Conservation (phyloP, 2,329 filamentous ascomycete genomes). For the Aureobasidium zeae region DNA sequence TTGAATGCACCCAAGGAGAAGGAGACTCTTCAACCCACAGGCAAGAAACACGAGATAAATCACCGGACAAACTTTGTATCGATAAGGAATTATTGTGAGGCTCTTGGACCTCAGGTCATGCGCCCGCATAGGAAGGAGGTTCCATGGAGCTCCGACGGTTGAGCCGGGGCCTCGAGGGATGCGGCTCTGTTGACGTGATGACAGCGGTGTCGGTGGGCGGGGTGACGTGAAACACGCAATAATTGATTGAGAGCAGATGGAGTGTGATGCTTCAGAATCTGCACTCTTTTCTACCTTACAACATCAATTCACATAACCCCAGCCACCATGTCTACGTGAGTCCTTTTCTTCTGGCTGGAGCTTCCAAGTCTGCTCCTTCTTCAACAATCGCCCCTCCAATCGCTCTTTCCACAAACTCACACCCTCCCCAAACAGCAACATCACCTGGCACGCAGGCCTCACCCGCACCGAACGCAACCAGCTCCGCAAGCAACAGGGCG, state of each 20-base stretch:
- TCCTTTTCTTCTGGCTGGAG: not conserved
- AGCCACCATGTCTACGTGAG: conserved; percentile 10
- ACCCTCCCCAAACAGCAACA: conserved; percentile 64
- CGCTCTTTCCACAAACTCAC: not conserved
- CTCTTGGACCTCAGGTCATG: conserved; percentile 7
- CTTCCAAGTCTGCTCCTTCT: not conserved
- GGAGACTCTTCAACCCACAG: not conserved
- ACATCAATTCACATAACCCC: not conserved
- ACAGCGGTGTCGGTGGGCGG: conserved; percentile 9
- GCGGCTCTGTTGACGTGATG: conserved; percentile 9
- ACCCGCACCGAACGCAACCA: conserved; percentile 66
- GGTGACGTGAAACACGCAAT: not conserved
- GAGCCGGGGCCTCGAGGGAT: too few relatives aligned
- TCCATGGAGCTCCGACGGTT: not conserved
- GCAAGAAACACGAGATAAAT: not conserved
- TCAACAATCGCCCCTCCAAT: not conserved
- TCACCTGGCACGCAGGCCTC: conserved; percentile 80
- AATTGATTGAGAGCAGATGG: too few relatives aligned
- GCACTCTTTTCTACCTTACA: not conserved
- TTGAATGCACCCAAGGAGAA: too few relatives aligned
- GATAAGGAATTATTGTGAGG: conserved; percentile 13
- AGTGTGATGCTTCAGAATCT: too few relatives aligned
- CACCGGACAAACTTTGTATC: conserved; percentile 9
- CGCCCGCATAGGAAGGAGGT: conserved; percentile 13
- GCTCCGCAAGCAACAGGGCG: conserved; percentile 72